Percentiles rank a stretch among this genome's conserved stretches.
Conservation (phyloP, 2,329 filamentous ascomycete species). For the Orbilia blumenaviensis region DNA sequence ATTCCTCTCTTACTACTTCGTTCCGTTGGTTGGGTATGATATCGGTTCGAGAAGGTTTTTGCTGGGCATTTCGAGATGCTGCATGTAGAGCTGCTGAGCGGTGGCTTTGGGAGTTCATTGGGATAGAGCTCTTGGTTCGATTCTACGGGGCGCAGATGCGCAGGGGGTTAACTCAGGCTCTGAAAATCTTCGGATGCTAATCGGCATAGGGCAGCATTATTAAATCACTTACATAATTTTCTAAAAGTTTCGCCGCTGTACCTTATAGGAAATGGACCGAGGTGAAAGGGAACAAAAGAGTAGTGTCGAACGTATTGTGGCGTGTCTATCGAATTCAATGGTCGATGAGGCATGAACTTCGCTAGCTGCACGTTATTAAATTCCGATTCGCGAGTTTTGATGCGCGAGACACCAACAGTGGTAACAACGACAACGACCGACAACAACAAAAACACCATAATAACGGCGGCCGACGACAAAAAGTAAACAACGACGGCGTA, state of each 20-base stretch:
- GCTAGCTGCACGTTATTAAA: neutral
- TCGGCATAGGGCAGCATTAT: neutral
- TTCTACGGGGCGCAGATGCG: too few species aligned
- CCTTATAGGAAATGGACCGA: neutral
- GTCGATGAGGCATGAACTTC: neutral
- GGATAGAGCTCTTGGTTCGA: neutral
- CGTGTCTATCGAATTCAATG: neutral
- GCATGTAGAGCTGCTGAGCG: neutral
- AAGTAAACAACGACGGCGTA: slow-evolving; percentile 15
- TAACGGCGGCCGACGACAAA: neutral
- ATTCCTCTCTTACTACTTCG: neutral
- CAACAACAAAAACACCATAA: slow-evolving; percentile 12
- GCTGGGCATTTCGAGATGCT: neutral
- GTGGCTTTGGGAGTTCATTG: slow-evolving; percentile 12
- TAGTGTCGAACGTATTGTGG: neutral
- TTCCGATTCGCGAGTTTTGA: slow-evolving; percentile 20
- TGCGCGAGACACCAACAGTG: slow-evolving; percentile 14
- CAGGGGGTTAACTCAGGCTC: neutral
- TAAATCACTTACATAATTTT: neutral
- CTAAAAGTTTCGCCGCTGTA: neutral
- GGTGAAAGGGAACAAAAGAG: neutral
- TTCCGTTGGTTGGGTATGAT: neutral
- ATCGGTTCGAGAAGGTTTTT: slow-evolving; percentile 4
- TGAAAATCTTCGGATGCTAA: neutral
- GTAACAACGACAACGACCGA: slow-evolving; percentile 14